Evolutionary conservation across 106 monocot species (phyloP).

Genomic region (Dendrobium huoshanense): DNA sequence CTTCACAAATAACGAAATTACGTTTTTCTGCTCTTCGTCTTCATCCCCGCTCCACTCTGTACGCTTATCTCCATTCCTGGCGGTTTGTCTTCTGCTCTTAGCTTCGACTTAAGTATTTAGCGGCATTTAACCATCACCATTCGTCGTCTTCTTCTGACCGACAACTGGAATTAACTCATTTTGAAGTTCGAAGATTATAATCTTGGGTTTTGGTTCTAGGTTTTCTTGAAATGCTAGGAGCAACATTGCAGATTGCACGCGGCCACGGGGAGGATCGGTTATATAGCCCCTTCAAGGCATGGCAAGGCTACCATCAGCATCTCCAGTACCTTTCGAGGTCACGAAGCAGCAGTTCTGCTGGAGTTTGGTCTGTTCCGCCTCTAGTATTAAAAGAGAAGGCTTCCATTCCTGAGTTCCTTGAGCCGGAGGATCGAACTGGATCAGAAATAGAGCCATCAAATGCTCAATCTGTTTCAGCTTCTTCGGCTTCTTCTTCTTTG

Average conservation of each 20-base stretch:
- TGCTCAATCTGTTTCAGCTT: not conserved
- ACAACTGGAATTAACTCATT: not conserved
- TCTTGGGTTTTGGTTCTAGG: not conserved
- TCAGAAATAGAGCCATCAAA: not conserved
- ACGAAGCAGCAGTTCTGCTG: not conserved
- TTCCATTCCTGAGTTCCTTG: not conserved
- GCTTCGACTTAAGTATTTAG: not conserved
- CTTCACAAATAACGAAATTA: not conserved
- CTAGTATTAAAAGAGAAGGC: slow-evolving; percentile 4
- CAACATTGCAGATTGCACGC: slow-evolving; percentile 33
- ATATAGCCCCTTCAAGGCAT: slow-evolving; percentile 30
- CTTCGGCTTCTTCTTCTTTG: not conserved
- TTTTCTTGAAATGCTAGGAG: slow-evolving; percentile 32
- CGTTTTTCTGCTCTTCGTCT: not conserved
- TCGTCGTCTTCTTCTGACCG: not conserved
- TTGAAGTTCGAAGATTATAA: not conserved
- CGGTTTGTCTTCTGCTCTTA: not conserved
- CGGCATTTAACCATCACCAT: not conserved
- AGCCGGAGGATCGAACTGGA: slow-evolving; percentile 13
- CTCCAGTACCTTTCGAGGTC: slow-evolving; percentile 6
- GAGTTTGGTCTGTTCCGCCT: not conserved
- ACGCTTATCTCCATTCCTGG: not conserved
- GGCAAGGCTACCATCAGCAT: slow-evolving; percentile 13
- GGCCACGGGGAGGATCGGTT: slow-evolving; percentile 41
- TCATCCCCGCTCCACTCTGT: not conserved